Conservation (phyloP, 75 land plant genomes). For the Larix kaempferi region DNA sequence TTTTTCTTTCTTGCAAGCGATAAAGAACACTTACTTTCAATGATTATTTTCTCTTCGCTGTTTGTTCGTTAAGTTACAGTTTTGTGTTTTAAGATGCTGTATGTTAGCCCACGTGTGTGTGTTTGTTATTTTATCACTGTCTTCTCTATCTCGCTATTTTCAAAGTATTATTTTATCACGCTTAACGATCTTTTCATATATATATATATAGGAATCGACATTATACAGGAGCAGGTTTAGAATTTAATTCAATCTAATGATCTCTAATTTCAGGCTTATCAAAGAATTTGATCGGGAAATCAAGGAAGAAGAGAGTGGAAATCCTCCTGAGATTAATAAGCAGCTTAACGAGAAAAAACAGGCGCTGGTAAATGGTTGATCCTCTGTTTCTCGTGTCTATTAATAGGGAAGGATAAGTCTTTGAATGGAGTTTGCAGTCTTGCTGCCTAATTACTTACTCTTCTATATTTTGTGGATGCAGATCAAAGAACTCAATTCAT, state of each 20-base stretch:
- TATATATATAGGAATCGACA: neutral
- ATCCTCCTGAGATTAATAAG: conserved; percentile 70
- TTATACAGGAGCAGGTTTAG: neutral
- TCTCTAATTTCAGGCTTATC: conserved; percentile 55
- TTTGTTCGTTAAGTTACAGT: neutral
- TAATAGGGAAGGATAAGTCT: too few relatives aligned
- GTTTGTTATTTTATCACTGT: neutral
- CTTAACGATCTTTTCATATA: neutral
- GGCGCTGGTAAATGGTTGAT: conserved; percentile 44
- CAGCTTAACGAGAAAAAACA: conserved; percentile 92
- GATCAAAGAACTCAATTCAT: conserved; percentile 93
- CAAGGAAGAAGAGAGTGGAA: conserved; percentile 72
- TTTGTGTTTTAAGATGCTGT: neutral
- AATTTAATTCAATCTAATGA: too few relatives aligned
- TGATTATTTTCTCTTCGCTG: neutral
- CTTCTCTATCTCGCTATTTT: neutral
- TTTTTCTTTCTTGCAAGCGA: neutral
- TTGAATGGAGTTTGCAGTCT: neutral
- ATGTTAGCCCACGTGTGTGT: too few relatives aligned
- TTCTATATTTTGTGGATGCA: conserved; percentile 26
- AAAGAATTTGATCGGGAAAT: conserved; percentile 92
- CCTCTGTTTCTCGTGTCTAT: too few relatives aligned
- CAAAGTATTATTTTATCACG: neutral
- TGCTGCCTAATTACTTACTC: neutral
- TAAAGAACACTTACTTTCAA: neutral